Percentiles rank a stretch among this genome's conserved stretches.
phyloP scores from a whole-genome alignment of 2,329 filamentous ascomycete genomes.

The Diaporthe sp. region DNA sequence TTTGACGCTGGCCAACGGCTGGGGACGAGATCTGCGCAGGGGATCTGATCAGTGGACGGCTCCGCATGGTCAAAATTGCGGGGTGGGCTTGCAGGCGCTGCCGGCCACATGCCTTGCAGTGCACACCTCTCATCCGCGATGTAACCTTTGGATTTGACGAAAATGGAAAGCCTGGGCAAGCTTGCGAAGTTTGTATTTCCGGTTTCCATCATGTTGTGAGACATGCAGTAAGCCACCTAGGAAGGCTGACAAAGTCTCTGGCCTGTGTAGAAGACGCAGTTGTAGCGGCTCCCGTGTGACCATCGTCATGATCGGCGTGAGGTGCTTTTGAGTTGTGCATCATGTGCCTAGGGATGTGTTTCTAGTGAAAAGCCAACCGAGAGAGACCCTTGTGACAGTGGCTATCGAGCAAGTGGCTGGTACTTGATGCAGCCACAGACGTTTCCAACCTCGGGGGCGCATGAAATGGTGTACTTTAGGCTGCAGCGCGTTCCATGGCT shows the following conservation, averaged over 20 bases:
- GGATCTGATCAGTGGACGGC: constrained; percentile 34
- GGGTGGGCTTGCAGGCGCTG: constrained; percentile 16
- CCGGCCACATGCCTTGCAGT: constrained; percentile 27
- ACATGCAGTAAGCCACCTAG: background rate
- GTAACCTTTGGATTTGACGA: constrained; percentile 1
- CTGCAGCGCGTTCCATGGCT: background rate
- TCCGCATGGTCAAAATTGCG: constrained; percentile 38
- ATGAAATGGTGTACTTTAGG: background rate
- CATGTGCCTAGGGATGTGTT: background rate
- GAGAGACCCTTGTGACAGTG: background rate
- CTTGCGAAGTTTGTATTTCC: constrained; percentile 2
- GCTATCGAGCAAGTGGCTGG: constrained; percentile 12
- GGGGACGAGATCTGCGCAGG: constrained; percentile 20
- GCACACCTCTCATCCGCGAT: constrained; percentile 21
- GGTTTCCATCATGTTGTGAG: constrained; percentile 24
- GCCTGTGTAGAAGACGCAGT: background rate
- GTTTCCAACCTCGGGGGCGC: background rate
- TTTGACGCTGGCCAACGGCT: background rate
- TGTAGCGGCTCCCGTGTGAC: constrained; percentile 16
- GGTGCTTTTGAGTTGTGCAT: background rate
- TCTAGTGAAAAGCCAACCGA: background rate
- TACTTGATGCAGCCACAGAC: constrained; percentile 3
- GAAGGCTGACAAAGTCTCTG: background rate
- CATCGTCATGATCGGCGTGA: constrained; percentile 7
- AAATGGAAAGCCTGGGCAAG: background rate